phyloP scores from a whole-genome alignment of 2,329 filamentous ascomycete genomes.

The Mollisia scopiformis region DNA sequence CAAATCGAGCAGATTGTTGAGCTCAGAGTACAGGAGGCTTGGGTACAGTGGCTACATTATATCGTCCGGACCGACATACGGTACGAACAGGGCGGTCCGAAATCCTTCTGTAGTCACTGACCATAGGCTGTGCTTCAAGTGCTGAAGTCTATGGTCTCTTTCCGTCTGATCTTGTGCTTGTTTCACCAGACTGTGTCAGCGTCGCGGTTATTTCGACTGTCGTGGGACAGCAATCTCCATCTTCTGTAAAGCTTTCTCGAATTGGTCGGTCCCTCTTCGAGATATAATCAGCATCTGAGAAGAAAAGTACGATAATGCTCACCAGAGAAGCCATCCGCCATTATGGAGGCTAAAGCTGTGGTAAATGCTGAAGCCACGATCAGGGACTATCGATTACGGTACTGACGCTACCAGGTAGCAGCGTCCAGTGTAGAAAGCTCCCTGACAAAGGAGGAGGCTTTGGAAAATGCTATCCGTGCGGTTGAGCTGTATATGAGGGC shows the following conservation, averaged over 20 bases:
- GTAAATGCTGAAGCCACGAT: slow-evolving; percentile 28
- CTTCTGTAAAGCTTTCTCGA: neutral
- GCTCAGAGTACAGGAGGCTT: neutral
- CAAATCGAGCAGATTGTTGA: no score
- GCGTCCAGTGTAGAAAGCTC: slow-evolving; percentile 55
- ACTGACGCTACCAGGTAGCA: slow-evolving; percentile 48
- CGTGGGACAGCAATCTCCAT: neutral
- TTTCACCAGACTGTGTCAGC: slow-evolving; percentile 8
- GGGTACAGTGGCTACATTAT: no score
- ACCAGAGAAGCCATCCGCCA: neutral
- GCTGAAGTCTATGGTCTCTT: neutral
- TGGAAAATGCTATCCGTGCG: slow-evolving; percentile 75
- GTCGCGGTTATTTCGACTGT: slow-evolving; percentile 1
- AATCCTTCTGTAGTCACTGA: no score
- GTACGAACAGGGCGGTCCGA: no score
- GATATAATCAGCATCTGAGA: no score
- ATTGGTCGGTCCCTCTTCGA: neutral
- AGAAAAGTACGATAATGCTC: neutral
- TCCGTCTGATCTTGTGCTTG: neutral
- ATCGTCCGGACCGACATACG: no score
- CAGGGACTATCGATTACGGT: slow-evolving; percentile 5
- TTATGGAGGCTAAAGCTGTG: slow-evolving; percentile 52
- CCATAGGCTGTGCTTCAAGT: neutral
- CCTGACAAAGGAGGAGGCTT: slow-evolving; percentile 62
- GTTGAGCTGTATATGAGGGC: slow-evolving; percentile 84